Conservation (phyloP, 441 rosid genomes). For the Brassica hybrid region DNA sequence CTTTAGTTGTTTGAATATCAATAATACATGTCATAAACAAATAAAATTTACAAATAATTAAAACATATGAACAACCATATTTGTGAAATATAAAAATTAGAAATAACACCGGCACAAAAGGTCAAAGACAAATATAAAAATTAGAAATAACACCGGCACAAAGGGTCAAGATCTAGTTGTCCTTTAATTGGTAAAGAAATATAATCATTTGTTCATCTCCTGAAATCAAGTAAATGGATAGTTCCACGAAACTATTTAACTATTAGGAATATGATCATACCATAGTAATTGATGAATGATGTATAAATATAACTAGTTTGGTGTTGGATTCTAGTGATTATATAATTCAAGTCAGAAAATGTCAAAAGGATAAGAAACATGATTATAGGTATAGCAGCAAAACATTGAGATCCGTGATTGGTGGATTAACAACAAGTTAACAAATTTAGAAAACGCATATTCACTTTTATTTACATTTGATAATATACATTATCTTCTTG, state of each 20-base stretch:
- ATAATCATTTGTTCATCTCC: slow-evolving; percentile 8
- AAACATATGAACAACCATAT: too few relatives aligned
- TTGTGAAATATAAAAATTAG: too few relatives aligned
- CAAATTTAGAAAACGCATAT: slow-evolving; percentile 1
- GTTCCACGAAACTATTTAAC: not conserved
- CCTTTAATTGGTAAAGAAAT: not conserved
- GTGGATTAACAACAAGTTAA: slow-evolving; percentile 31
- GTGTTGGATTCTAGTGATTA: slow-evolving; percentile 27
- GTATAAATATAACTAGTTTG: slow-evolving; percentile 13
- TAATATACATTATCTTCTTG: slow-evolving; percentile 30
- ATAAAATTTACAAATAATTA: too few relatives aligned
- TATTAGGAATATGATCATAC: not conserved
- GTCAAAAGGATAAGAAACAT: slow-evolving; percentile 38
- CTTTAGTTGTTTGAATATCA: too few relatives aligned
- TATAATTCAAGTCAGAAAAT: not conserved
- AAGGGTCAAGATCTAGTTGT: not conserved
- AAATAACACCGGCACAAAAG: too few relatives aligned
- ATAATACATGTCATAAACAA: too few relatives aligned
- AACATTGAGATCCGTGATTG: slow-evolving; percentile 40
- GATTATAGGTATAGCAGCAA: slow-evolving; percentile 27
- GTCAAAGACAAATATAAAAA: too few relatives aligned
- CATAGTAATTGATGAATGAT: not conserved
- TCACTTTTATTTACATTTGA: not conserved
- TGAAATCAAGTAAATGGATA: slow-evolving; percentile 20
- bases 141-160: too few relatives aligned